Base-by-base conservation (phyloP, 768 basidiomycete species). In the Clathrus columnatus region DNA sequence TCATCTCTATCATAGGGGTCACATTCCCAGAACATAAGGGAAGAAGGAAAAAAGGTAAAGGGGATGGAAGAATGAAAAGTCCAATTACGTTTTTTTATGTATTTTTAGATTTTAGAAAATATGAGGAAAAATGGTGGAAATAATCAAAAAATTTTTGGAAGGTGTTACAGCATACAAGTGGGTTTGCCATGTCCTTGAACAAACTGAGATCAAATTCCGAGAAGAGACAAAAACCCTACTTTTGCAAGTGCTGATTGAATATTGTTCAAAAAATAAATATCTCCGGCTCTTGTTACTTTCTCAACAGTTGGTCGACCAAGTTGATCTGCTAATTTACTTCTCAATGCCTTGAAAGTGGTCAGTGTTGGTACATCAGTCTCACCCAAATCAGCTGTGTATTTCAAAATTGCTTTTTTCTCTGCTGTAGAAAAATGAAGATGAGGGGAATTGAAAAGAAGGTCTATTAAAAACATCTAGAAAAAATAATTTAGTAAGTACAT, bases 131-230 rank as follows among this genome's bases (percentile, higher is more conserved):
- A n/a, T n/a, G n/a, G n/a, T n/a, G n/a, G n/a, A n/a, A n/a, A n/a
- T n/a, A n/a, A n/a, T n/a, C n/a, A n/a, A n/a, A n/a, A n/a, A n/a
- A n/a, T n/a, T n/a, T n/a, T n/a, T n/a, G n/a, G n/a, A n/a, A n/a
- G n/a, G n/a, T n/a, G n/a, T n/a, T n/a, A n/a, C n/a, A n/a, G n/a
- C n/a, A n/a, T 1, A 58, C 63, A 1, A 64, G 45, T 0, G 64
- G 64, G 54, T 70, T 66, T 1, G 64, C 54, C 26, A 62, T 68
- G 53, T 68, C 67, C 68, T n/a, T n/a, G n/a, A n/a, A n/a, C n/a
- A n/a, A n/a, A n/a, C n/a, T n/a, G n/a, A n/a, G n/a, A n/a, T n/a
- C n/a, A n/a, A n/a, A n/a, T n/a, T n/a, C n/a, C n/a, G n/a, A n/a
- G n/a, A n/a, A n/a, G n/a, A n/a, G n/a, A n/a, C n/a, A n/a, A n/a